Evolutionary conservation across 1,139 yeast species (phyloP), one percentile per base, ranked within the genome.

Genomic region (Debaryomycetaceae sp.): DNA sequence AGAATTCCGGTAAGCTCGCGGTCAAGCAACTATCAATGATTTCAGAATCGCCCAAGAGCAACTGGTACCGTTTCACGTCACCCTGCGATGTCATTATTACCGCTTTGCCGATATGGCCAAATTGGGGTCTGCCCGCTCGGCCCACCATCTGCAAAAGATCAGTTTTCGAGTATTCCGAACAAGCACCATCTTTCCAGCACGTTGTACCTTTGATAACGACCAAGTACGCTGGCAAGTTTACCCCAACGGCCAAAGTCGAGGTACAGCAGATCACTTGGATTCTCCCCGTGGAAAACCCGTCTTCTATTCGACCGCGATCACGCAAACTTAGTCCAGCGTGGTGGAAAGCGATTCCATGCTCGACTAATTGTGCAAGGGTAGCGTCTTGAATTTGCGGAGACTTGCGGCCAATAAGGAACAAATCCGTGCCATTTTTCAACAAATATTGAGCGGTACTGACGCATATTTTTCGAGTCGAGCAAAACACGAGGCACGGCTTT

Each of bases 121-220:
- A 70, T 27, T 69, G 72, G 0, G 78, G 77, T 32, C 61, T 54
- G 2, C 79, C 78, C 4, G 77, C 75, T 39, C 76, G 53, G 6
- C 78, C 79, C 47, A 73, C 61, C 78, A 73, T 73, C 45, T 73
- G 79, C 27, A 70, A 46, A 28, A 73, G 53, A 42, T 72, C 78
- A 39, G 70, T 58, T 27, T 73, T 76, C 4, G 73, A 58, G 32
- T 73, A 72, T 28, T 73, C 79, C 27, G 55, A 59, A 34, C 68
- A 62, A 13, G 52, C 44, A 2, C 62, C 62, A 27, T 59, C 63
- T 23, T 47, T 48, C 68, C 77, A 68, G 27, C 65, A 52, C 38
- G 62, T 68, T 0, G 81, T 73, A 12, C 79, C 78, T 33, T 73
- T 73, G 24, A 73, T 59, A 13, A 73, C 51, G 1, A 73, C 80